These are phyloP conservation scores for Waltergamsia citrina DNA, from an alignment of 2,329 filamentous ascomycete genomes.

Conservation along the genomic window DNA sequence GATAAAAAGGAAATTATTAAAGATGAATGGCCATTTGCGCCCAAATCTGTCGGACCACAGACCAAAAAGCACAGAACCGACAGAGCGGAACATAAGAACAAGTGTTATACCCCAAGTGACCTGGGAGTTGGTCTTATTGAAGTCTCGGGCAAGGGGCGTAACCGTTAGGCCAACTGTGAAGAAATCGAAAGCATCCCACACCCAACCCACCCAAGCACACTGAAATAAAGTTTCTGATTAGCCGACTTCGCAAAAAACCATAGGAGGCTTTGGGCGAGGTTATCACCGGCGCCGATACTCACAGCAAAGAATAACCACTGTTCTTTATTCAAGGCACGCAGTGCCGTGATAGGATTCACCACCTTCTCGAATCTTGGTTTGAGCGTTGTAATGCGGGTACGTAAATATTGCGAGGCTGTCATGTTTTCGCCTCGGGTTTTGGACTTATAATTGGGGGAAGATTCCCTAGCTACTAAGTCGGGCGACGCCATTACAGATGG, in stretches of 20 bases:
- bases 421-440: no score
- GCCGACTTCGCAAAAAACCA: no score
- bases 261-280: no score
- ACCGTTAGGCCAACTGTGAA: constrained; percentile 55
- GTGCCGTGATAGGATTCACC: constrained; percentile 40
- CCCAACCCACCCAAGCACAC: constrained; percentile 21
- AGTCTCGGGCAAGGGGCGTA: constrained; percentile 40
- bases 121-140: constrained; percentile 43
- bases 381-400: constrained; percentile 44
- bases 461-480: no score
- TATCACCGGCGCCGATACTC: constrained; percentile 49
- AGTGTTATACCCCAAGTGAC: constrained; percentile 58
- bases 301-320: constrained; percentile 48
- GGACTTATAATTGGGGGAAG: no score
- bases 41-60: constrained; percentile 47
- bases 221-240: background rate
- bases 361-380: constrained; percentile 46
- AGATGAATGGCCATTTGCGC: constrained; percentile 62
- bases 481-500: no score
- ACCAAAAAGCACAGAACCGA: constrained; percentile 45
- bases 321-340: constrained; percentile 36
- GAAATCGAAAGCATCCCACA: constrained; percentile 59
- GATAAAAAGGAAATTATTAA: constrained; percentile 67
- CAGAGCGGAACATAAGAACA: constrained; percentile 50
- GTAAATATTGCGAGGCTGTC: no score